Evolutionary conservation across 768 basidiomycete genomes (phyloP).

Genomic region (Amanita exitialis): DNA sequence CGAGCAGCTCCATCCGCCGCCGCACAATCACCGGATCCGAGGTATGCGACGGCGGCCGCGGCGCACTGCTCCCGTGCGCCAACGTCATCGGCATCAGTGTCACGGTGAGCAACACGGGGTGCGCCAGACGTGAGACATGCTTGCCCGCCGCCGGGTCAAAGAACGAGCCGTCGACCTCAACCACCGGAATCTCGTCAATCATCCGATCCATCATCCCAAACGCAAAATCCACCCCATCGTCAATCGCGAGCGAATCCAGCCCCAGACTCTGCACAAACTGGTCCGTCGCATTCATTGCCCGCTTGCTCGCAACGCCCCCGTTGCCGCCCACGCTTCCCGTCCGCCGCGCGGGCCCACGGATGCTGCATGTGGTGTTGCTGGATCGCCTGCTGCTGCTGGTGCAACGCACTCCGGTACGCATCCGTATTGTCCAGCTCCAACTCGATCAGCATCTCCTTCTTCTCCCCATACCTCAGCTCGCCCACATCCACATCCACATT

Average conservation of each 20-base stretch:
- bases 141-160: constrained; percentile 83
- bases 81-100: constrained; percentile 64
- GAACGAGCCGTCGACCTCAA: constrained; percentile 94
- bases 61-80: background rate
- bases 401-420: constrained; percentile 26
- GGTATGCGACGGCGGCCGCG: constrained; percentile 33
- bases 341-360: constrained; percentile 9
- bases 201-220: constrained; percentile 94
- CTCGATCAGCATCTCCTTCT: constrained; percentile 95
- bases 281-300: constrained; percentile 72
- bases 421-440: constrained; percentile 84
- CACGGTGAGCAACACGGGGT: constrained; percentile 91
- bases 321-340: constrained; percentile 1
- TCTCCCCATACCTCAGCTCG: constrained; percentile 92
- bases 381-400: constrained; percentile 11
- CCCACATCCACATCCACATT: constrained; percentile 94
- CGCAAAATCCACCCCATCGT: constrained; percentile 63
- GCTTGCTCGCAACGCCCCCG: constrained; percentile 10
- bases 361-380: background rate
- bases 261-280: constrained; percentile 84
- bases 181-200: constrained; percentile 96
- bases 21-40: constrained; percentile 89
- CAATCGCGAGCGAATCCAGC: constrained; percentile 62
- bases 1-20: constrained; percentile 91
- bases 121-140: constrained; percentile 79